A percentile compares a stretch with the other conserved stretches of the same genome.
Conservation (phyloP, 1,139 yeast genomes). For the Blastobotrys indianensis region DNA sequence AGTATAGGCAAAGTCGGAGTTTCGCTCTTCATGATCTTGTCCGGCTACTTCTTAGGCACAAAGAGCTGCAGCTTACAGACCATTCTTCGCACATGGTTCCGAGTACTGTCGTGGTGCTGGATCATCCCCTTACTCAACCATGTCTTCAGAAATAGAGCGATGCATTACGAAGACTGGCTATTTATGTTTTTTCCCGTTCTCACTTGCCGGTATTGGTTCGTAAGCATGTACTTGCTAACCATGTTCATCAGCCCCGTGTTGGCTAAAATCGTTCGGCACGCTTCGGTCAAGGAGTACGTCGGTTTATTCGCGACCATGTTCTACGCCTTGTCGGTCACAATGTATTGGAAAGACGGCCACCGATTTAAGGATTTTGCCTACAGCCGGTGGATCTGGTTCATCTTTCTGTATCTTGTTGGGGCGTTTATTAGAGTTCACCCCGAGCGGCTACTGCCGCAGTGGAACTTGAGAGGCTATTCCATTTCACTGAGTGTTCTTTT, state of each 20-base stretch:
- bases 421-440: conserved; percentile 4
- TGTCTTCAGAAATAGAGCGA: background rate
- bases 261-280: background rate
- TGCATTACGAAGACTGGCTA: background rate
- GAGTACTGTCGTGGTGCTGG: conserved; percentile 6
- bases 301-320: background rate
- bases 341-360: background rate
- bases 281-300: background rate
- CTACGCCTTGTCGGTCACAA: background rate
- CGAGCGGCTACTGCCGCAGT: too few species aligned
- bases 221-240: background rate
- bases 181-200: background rate
- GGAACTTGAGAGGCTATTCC: too few species aligned
- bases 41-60: too few species aligned
- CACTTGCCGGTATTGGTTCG: conserved; percentile 7
- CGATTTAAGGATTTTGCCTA: background rate
- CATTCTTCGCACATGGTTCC: conserved; percentile 4
- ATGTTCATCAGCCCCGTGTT: conserved; percentile 3
- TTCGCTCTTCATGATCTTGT: too few species aligned
- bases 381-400: background rate
- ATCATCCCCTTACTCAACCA: background rate
- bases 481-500: too few species aligned
- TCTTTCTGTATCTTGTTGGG: conserved; percentile 1
- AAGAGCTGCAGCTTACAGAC: background rate
- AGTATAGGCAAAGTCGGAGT: too few species aligned